Evolutionary conservation across 176 grass and related monocot genomes (phyloP).

Genomic region (Musa troglodytarum): DNA sequence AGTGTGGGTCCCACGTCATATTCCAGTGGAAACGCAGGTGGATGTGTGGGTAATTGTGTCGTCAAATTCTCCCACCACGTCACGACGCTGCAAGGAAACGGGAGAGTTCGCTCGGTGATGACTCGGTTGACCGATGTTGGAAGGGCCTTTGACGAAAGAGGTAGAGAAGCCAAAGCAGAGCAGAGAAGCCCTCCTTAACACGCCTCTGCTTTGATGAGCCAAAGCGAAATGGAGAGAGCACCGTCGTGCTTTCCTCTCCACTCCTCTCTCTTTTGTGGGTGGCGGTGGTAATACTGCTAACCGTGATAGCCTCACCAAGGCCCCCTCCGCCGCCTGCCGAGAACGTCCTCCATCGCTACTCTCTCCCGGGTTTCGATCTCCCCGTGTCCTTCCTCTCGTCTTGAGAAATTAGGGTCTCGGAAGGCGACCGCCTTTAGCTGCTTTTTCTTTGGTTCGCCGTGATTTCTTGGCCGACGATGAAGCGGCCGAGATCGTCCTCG

Average conservation of each 20-base stretch:
- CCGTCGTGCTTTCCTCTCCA: slow-evolving; percentile 23
- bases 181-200: slow-evolving; percentile 41
- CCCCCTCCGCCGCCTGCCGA: too few relatives aligned
- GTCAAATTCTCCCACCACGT: too few relatives aligned
- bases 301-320: too few relatives aligned
- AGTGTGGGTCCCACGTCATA: too few relatives aligned
- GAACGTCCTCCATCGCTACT: too few relatives aligned
- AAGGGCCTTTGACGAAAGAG: slow-evolving; percentile 28
- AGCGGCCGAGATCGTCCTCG: slow-evolving; percentile 49
- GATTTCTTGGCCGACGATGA: slow-evolving; percentile 33
- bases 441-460: background rate
- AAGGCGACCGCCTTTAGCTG: background rate
- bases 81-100: too few relatives aligned
- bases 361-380: background rate
- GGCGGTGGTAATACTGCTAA: background rate
- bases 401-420: slow-evolving; percentile 11
- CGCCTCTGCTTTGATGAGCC: slow-evolving; percentile 28
- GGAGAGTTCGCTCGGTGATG: slow-evolving; percentile 1
- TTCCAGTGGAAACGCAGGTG: too few relatives aligned
- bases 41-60: too few relatives aligned
- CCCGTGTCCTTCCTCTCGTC: background rate
- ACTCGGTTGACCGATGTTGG: slow-evolving; percentile 53
- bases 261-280: slow-evolving; percentile 1
- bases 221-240: background rate
- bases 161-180: slow-evolving; percentile 11